Percentiles rank a stretch among this genome's conserved stretches.
phyloP scores from a whole-genome alignment of 1,139 yeast species.

The Debaryomyces udenii region DNA sequence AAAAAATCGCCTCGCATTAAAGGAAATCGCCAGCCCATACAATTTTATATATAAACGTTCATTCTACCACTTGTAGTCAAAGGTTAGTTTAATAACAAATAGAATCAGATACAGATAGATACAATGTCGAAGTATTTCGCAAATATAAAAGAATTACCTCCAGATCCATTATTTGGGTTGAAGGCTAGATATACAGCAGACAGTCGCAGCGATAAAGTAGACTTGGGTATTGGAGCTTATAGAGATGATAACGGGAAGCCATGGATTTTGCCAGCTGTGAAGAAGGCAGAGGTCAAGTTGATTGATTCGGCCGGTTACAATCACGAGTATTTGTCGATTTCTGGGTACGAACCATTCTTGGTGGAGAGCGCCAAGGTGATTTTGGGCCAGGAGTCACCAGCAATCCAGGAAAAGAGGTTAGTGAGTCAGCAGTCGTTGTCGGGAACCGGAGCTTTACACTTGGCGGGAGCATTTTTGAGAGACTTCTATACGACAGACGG shows the following conservation, averaged over 20 bases:
- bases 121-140: constrained; percentile 45
- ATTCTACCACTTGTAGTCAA: too few species aligned
- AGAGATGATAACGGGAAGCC: constrained; percentile 93
- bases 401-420: constrained; percentile 55
- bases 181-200: constrained; percentile 75
- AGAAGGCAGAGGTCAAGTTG: constrained; percentile 64
- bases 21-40: constrained; percentile 1
- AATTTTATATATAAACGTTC: background rate
- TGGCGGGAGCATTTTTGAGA: constrained; percentile 76
- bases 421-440: constrained; percentile 85
- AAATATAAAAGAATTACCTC: constrained; percentile 62
- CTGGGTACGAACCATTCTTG: constrained; percentile 74
- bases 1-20: constrained; percentile 8
- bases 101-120: constrained; percentile 4
- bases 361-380: constrained; percentile 77
- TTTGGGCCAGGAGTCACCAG: constrained; percentile 66
- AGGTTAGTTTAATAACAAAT: background rate
- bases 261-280: constrained; percentile 89
- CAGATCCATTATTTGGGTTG: constrained; percentile 82
- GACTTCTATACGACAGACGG: constrained; percentile 50
- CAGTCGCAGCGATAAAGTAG: constrained; percentile 69
- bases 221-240: constrained; percentile 95
- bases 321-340: constrained; percentile 89
- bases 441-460: constrained; percentile 95
- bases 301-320: constrained; percentile 60